phyloP scores from a whole-genome alignment of 164 flowering plant genomes.

The grape (Vitis vinifera) region ASM3070453v1 NC_081818.1:8813501-8814000 shows the following conservation, averaged over 20 bases:
- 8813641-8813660: no score
- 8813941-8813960: neutral
- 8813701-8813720: slow-evolving; percentile 5
- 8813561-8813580: no score
- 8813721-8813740: slow-evolving; percentile 93
- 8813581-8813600: no score
- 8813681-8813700: neutral
- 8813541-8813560: no score
- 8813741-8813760: slow-evolving; percentile 98
- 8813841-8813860: slow-evolving; percentile 19
- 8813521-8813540: no score
- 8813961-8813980: neutral
- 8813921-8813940: neutral
- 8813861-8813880: slow-evolving; percentile 26
- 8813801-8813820: slow-evolving; percentile 10
- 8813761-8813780: slow-evolving; percentile 86
- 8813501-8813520: no score
- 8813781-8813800: slow-evolving; percentile 45
- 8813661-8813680: no score
- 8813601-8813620: no score
- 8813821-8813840: slow-evolving; percentile 27
- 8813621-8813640: no score
- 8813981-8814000: neutral
- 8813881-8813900: slow-evolving; percentile 20
- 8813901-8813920: slow-evolving; percentile 31